Base-by-base conservation (phyloP, 108 stramenopile species). In the Cyclotella choctawhatcheeana region DNA sequence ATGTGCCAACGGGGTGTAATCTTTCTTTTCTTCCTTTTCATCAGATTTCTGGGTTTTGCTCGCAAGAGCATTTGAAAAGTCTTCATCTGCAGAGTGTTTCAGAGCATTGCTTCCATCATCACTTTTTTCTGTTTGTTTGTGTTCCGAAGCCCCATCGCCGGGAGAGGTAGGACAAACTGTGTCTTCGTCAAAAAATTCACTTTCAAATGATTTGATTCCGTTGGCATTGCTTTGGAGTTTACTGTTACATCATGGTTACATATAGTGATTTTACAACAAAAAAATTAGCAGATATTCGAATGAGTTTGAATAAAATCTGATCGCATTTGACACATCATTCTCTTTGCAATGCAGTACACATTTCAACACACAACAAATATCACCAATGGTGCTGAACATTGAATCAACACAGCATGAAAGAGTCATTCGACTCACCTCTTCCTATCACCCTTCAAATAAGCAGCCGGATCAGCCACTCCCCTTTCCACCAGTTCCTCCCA, bases 1-100 rank as follows among this genome's bases (percentile, higher is more conserved):
- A 77, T 88, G 89, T 6, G 93, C 91, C 0, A 92, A 77, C 2
- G 91, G 91, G 10, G 65, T 64, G 18, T 67, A 43, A 12, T 71
- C 33, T n/a, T 18, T 68, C 45, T 66, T 66, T 58, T 40, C 69
- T 61, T 74, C 69, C 48, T 55, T 24, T 44, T 17, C 54, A 61
- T 31, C 18, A 27, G 31, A 40, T 45, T 17, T 27, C 16, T 21
- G 2, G 5, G 48, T 26, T 24, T 58, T 64, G 48, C 70, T 31
- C 24, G 40, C 17, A 12, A 70, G 29, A 13, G 54, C 44, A 35
- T 56, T 56, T 10, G 59, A 60, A 60, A 60, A 60, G 35, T 60
- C 59, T 60, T 60, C 59, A 13, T 60, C 24, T 1, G 59, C 40
- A 14, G 59, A 60, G 43, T 60, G 59, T 18, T 40, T 62, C 13